These are phyloP conservation scores for Linnemannia elongata DNA, from an alignment of 192 early-diverging fungal genomes.

Conservation along the genomic window DNA sequence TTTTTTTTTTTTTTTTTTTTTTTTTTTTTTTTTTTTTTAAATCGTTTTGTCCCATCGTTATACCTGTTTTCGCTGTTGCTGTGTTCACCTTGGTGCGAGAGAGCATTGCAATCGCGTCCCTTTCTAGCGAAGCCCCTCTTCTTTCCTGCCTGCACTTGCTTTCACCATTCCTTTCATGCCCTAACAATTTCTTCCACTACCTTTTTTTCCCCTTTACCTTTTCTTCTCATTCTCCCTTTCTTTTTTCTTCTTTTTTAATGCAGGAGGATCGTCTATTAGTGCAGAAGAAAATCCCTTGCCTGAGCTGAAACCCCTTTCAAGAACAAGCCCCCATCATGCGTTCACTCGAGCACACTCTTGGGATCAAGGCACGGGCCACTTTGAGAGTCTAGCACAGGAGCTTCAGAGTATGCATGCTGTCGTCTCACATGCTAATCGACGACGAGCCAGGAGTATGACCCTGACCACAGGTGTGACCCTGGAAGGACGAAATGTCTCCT, in stretches of 20 bases:
- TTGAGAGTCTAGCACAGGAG: not conserved
- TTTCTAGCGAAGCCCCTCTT: not conserved
- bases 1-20: not conserved
- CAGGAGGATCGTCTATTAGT: not conserved
- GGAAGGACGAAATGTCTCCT: not conserved
- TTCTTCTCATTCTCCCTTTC: not conserved
- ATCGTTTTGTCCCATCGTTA: not conserved
- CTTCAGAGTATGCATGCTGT: not conserved
- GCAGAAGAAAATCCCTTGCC: not conserved
- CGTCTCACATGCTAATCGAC: not conserved
- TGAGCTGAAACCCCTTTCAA: not conserved
- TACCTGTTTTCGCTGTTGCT: not conserved
- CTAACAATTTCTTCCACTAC: not conserved
- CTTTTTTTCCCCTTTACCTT: not conserved
- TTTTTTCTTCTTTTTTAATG: not conserved
- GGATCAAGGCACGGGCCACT: conserved; percentile 5
- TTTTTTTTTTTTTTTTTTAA: not conserved
- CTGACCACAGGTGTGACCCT: not conserved
- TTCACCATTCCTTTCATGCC: not conserved
- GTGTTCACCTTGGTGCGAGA: not conserved
- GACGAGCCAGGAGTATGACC: conserved; percentile 14
- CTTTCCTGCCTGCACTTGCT: not conserved
- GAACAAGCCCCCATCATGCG: not conserved
- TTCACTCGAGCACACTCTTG: not conserved
- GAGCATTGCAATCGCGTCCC: not conserved